Percentiles rank a stretch among this genome's conserved stretches.
phyloP scores from a whole-genome alignment of 192 early-diverging fungal species.

The Globomyces pollinis-pini region DNA sequence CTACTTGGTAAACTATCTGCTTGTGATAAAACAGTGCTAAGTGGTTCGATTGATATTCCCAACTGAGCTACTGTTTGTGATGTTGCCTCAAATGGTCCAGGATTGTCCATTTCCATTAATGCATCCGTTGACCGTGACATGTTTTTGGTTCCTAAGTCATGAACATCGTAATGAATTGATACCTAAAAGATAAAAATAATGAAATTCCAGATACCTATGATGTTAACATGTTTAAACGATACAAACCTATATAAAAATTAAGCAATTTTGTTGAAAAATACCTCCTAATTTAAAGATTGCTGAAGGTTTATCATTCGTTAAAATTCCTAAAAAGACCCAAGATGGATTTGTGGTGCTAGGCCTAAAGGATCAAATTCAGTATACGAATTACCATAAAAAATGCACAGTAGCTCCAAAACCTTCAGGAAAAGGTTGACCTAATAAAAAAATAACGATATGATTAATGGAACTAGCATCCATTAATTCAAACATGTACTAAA shows the following conservation, averaged over 20 bases:
- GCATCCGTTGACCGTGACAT: conserved; percentile 8
- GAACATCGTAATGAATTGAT: too few species aligned
- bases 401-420: conserved; percentile 93
- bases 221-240: too few species aligned
- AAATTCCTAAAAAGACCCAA: conserved; percentile 40
- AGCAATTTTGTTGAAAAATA: too few species aligned
- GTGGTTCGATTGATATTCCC: conserved; percentile 90
- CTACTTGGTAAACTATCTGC: too few species aligned
- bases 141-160: too few species aligned
- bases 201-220: too few species aligned
- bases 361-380: too few species aligned
- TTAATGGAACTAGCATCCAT: conserved; percentile 79
- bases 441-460: conserved; percentile 86
- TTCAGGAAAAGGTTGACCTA: conserved; percentile 81
- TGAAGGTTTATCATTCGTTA: conserved; percentile 47
- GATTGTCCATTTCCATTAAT: conserved; percentile 20
- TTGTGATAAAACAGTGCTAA: conserved; percentile 55
- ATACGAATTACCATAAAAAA: conserved; percentile 14
- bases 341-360: conserved; percentile 9
- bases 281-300: conserved; percentile 45
- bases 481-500: conserved; percentile 87
- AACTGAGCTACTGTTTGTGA: conserved; percentile 54
- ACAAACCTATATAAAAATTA: too few species aligned
- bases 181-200: conserved; percentile 13
- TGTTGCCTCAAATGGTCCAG: conserved; percentile 12